Base-by-base conservation (phyloP, 352 stramenopile genomes). In the Globisporangium recalcitrans region DNA sequence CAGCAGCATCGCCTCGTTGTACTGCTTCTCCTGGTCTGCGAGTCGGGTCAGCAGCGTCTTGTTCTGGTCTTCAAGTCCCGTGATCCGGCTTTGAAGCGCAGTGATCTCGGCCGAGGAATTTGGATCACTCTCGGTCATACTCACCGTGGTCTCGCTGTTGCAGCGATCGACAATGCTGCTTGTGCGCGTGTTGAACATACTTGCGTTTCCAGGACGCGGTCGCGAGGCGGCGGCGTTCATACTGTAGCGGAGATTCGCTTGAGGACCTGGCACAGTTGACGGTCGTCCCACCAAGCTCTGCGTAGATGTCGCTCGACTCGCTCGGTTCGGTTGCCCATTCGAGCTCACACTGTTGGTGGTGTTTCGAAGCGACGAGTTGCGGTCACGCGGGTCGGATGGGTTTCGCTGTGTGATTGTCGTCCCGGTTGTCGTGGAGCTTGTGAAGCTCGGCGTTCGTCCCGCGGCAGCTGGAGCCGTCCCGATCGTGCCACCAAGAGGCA, bases 1-100 rank as follows among this genome's bases (percentile, higher is more conserved):
- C 62, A 94, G 64, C 64, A 94, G 70, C 85, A 93, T 94, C 24
- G 82, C 84, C 62, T 94, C 81, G 54, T 89, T 84, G 71, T 94
- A 91, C 65, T 94, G 85, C 48, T 87, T 89, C 73, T 94, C 81
- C 68, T 93, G 83, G 44, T 91, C 78, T 0, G 70, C 69, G 42
- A 92, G 70, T 22, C 83, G 82, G 14, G 69, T 87, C 59, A 88
- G 70, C 9, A 94, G 66, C 46, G 81, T 65, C 55, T 87, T 84
- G 77, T 94, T 94, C 64, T 79, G 78, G 53, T 90, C 80, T 40
- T 92, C 83, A 10, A 94, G 67, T 38, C 70, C 73, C 19, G 62
- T 61, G 31, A 94, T 71, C 2, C 80, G 84, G 32, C 84, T 62
- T 58, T 87, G 66, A 26, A 91, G 62, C n/a, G 51, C 70, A 31